Evolutionary conservation across 805 yeast species (phyloP), one percentile per base, ranked within the genome.

Genomic region (Metschnikowia colocasiae): DNA sequence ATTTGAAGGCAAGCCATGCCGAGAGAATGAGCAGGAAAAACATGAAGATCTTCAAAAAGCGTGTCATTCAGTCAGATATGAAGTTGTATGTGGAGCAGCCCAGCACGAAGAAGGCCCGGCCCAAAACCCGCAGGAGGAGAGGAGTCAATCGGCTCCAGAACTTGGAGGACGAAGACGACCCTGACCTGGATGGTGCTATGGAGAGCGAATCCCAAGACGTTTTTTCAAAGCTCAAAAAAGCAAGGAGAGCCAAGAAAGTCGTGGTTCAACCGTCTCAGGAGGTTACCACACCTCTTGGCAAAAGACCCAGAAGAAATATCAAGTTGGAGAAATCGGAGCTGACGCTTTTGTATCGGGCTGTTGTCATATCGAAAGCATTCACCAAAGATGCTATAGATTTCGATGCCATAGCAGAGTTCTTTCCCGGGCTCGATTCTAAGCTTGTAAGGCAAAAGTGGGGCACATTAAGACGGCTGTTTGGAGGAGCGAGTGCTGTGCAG

Each of bases 361-460:
- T 85, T 12, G 80, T 85, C 10, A 82, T 87, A 16, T 78, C 84
- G 3, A 82, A 83, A 51, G 77, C 90, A 13, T 74, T 85, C 33
- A 60, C 61, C 15, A 73, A 78, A 37, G 79, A 79, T 13, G 64
- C 67, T 6, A 83, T 87, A 32, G 82, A 81, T 49, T 90, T 95
- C 85, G 75, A 73, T 0, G 63, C 73, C 30, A 81, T 90, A 6
- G 72, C 84, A 0, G 59, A 57, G 0, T 60, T 79, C 5, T 76
- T 86, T 40, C 71, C 66, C 4, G 74, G 62, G 15, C 59, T 67
- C 29, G 64, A 59, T 23, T 66, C 76, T 1, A 78, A 73, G 7
- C 68, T 73, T 9, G 64, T 84, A 23, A 75, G 74, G 52, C 78
- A 79, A 43, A 82, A 79, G 49, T 91, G 97, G 97, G 80, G 85